phyloP scores from a whole-genome alignment of 306 rosid genomes.

The Crataegus laevigata region DNA sequence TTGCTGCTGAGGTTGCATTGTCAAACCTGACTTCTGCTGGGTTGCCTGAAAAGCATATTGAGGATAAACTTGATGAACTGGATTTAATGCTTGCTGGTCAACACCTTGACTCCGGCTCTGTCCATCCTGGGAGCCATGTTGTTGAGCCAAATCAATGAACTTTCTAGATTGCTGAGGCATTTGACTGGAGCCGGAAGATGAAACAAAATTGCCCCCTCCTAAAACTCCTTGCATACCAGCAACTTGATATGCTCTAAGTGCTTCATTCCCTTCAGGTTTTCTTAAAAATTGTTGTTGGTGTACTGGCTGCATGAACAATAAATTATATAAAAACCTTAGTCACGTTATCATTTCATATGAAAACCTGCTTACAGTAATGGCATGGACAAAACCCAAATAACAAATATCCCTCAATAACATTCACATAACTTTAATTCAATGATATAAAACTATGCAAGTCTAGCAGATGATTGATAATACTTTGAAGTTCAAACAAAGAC shows the following conservation, averaged over 20 bases:
- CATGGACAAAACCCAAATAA: background rate
- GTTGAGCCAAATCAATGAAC: slow-evolving; percentile 60
- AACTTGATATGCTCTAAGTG: slow-evolving; percentile 66
- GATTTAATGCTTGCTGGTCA: slow-evolving; percentile 67
- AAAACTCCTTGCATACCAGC: slow-evolving; percentile 59
- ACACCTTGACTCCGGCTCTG: slow-evolving; percentile 63
- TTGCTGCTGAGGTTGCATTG: slow-evolving; percentile 75
- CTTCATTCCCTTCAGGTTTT: slow-evolving; percentile 84
- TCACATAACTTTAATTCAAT: background rate
- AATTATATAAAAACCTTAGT: background rate
- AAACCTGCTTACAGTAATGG: background rate
- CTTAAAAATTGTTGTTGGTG: slow-evolving; percentile 76
- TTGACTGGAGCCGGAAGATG: slow-evolving; percentile 58
- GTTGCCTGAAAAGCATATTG: slow-evolving; percentile 76
- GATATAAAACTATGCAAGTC: background rate
- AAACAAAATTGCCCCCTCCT: slow-evolving; percentile 47
- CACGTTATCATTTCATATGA: background rate
- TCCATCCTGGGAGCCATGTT: slow-evolving; percentile 61
- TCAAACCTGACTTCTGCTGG: slow-evolving; percentile 73
- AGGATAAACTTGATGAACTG: slow-evolving; percentile 71
- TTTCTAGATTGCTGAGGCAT: slow-evolving; percentile 74
- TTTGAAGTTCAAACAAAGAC: background rate
- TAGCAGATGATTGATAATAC: background rate
- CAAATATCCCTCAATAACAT: background rate
- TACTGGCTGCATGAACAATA: slow-evolving; percentile 47